A percentile compares a stretch with the other conserved stretches of the same genome.
Conservation (phyloP, 2,329 filamentous ascomycete genomes). For the Xylariaceae sp. region DNA sequence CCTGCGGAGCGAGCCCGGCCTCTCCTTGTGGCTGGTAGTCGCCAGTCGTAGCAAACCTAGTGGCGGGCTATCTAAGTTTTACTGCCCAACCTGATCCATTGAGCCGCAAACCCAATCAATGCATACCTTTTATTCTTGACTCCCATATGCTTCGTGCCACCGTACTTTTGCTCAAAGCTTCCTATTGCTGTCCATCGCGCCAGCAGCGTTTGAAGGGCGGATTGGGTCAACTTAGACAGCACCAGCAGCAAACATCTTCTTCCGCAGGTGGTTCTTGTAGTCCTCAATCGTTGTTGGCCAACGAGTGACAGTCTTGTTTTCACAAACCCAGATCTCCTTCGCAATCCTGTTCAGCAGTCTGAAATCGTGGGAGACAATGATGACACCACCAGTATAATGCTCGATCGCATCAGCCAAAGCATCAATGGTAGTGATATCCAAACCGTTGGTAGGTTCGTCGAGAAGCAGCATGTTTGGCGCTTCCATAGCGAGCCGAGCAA, state of each 20-base stretch:
- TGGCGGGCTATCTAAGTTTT: slow-evolving; percentile 1
- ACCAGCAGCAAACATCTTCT: slow-evolving; percentile 93
- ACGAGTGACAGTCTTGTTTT: slow-evolving; percentile 87
- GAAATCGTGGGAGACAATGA: slow-evolving; percentile 98
- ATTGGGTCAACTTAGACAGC: slow-evolving; percentile 60
- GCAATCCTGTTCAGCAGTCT: slow-evolving; percentile 98
- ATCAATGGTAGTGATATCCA: slow-evolving; percentile 98
- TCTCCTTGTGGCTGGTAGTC: too few relatives aligned
- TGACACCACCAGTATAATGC: slow-evolving; percentile 90
- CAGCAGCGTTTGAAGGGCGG: too few relatives aligned
- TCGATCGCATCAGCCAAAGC: slow-evolving; percentile 97
- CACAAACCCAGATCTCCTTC: slow-evolving; percentile 98
- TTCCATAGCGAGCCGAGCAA: slow-evolving; percentile 92
- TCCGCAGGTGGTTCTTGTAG: slow-evolving; percentile 98
- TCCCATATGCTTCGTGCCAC: too few relatives aligned
- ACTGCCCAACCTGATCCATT: slow-evolving; percentile 1
- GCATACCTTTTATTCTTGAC: too few relatives aligned
- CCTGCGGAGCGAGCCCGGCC: too few relatives aligned
- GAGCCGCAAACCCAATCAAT: slow-evolving; percentile 1
- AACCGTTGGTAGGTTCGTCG: slow-evolving; percentile 98
- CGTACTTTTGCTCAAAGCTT: too few relatives aligned
- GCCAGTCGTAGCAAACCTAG: not conserved
- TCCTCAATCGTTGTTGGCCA: slow-evolving; percentile 89
- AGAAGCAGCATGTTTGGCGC: slow-evolving; percentile 95
- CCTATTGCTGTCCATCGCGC: too few relatives aligned